These are phyloP conservation scores for Barbatosphaeria neglecta DNA, from an alignment of 495 filamentous ascomycete genomes.

Conservation along the genomic window DNA sequence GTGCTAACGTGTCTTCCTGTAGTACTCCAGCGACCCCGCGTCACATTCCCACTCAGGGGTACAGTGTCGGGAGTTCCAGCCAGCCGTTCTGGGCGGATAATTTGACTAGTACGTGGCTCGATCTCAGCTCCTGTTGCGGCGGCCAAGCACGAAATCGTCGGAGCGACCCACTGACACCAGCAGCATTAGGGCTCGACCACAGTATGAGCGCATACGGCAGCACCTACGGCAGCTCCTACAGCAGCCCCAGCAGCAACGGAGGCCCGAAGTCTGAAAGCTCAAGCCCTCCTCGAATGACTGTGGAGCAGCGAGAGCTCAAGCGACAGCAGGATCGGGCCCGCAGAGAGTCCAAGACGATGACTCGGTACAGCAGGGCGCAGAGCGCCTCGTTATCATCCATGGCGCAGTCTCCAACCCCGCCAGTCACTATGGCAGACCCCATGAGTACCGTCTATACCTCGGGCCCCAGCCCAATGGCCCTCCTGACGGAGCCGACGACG, in stretches of 20 bases:
- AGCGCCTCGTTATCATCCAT: conserved; percentile 30
- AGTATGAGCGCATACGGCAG: conserved; percentile 25
- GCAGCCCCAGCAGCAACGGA: conserved; percentile 30
- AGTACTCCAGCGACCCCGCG: no score
- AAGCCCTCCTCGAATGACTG: conserved; percentile 35
- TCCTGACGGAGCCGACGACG: conserved; percentile 30
- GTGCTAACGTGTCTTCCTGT: no score
- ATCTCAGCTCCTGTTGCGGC: no score
- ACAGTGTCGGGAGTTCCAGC: no score
- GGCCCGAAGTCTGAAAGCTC: conserved; percentile 32
- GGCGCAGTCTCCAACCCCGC: conserved; percentile 27
- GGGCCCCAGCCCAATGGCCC: conserved; percentile 30
- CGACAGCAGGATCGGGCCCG: conserved; percentile 35
- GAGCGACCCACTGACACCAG: conserved; percentile 23
- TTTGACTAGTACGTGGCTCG: no score
- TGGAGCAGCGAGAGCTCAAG: conserved; percentile 38
- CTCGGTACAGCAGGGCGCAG: conserved; percentile 25
- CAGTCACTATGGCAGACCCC: conserved; percentile 27
- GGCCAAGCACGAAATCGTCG: conserved; percentile 10
- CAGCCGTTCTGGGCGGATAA: no score
- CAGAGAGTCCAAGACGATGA: conserved; percentile 27
- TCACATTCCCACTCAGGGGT: no score
- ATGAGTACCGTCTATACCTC: conserved; percentile 35
- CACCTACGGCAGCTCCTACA: conserved; percentile 29
- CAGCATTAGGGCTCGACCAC: conserved; percentile 23